Evolutionary conservation across 495 filamentous ascomycete species (phyloP).

Genomic region (Penicillium pancosmium): DNA sequence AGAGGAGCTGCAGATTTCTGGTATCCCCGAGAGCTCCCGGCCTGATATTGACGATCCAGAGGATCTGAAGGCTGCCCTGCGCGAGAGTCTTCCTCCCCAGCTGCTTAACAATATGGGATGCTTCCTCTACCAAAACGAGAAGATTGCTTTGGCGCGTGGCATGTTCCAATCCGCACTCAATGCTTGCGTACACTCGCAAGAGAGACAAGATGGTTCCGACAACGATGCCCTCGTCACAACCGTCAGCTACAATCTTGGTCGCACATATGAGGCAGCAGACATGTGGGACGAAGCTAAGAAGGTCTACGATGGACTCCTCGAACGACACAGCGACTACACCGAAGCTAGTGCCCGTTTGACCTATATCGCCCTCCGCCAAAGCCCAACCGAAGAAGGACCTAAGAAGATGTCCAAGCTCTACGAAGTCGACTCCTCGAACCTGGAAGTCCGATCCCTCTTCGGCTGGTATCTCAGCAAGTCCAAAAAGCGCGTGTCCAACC

Average conservation of each 20-base stretch:
- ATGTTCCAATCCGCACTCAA: slow-evolving; percentile 87
- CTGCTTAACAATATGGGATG: slow-evolving; percentile 96
- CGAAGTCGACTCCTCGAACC: slow-evolving; percentile 73
- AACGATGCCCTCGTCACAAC: slow-evolving; percentile 89
- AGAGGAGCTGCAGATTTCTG: slow-evolving; percentile 80
- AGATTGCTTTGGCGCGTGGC: slow-evolving; percentile 75
- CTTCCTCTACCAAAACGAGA: slow-evolving; percentile 87
- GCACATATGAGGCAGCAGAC: slow-evolving; percentile 88
- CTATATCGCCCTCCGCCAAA: slow-evolving; percentile 85
- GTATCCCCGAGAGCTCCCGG: slow-evolving; percentile 66
- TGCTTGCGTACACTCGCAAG: slow-evolving; percentile 75
- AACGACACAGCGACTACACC: slow-evolving; percentile 84
- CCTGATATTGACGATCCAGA: slow-evolving; percentile 67
- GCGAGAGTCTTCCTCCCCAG: slow-evolving; percentile 81
- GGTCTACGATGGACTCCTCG: slow-evolving; percentile 81
- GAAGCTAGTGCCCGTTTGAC: slow-evolving; percentile 86
- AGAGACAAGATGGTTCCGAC: slow-evolving; percentile 63
- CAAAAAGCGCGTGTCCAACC: slow-evolving; percentile 75
- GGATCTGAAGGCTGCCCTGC: slow-evolving; percentile 59
- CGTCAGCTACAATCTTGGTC: slow-evolving; percentile 93
- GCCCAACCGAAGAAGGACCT: slow-evolving; percentile 80
- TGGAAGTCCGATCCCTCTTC: slow-evolving; percentile 89
- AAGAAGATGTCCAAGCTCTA: slow-evolving; percentile 81
- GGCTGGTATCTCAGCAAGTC: slow-evolving; percentile 91
- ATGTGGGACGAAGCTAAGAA: slow-evolving; percentile 80